A percentile compares a stretch with the other conserved stretches of the same genome.
These are phyloP conservation scores for Pholiota molesta DNA, from an alignment of 768 basidiomycete genomes.

Conservation along the genomic window DNA sequence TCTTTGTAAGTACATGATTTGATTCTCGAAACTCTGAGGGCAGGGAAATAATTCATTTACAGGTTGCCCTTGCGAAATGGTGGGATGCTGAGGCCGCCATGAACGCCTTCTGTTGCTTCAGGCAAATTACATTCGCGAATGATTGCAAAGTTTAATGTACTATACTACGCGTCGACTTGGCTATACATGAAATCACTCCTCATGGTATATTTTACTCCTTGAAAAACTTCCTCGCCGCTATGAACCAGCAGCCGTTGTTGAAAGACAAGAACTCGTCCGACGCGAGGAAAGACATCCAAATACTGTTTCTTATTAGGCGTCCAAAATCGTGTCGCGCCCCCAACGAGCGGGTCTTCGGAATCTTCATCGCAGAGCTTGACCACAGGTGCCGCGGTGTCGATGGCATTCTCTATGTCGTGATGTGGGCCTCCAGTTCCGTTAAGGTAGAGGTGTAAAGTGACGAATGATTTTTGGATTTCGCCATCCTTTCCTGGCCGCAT, in stretches of 20 bases:
- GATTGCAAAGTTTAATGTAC: too few species aligned
- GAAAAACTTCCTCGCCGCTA: slow-evolving; percentile 37
- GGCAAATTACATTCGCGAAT: too few species aligned
- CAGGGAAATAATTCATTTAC: not conserved
- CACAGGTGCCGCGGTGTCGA: not conserved
- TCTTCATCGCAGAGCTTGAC: slow-evolving; percentile 10
- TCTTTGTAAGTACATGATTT: slow-evolving; percentile 12
- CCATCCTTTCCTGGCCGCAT: slow-evolving; percentile 27
- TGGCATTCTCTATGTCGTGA: not conserved
- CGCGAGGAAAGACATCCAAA: slow-evolving; percentile 38
- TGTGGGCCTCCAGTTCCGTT: slow-evolving; percentile 31
- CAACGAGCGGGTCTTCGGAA: slow-evolving; percentile 25
- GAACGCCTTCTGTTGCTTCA: too few species aligned
- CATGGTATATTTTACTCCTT: slow-evolving; percentile 39
- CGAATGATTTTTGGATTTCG: slow-evolving; percentile 35
- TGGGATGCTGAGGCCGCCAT: slow-evolving; percentile 11
- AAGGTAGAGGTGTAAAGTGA: slow-evolving; percentile 47
- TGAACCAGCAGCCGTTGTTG: slow-evolving; percentile 44
- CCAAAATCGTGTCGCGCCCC: slow-evolving; percentile 45
- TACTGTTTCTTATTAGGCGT: slow-evolving; percentile 34
- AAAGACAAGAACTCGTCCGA: slow-evolving; percentile 42
- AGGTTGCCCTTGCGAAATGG: slow-evolving; percentile 23
- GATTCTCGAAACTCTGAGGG: too few species aligned
- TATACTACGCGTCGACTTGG: too few species aligned
- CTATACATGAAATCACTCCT: slow-evolving; percentile 40